Base-by-base conservation (phyloP, 2,329 filamentous ascomycete species). In the Claviceps citrina region DNA sequence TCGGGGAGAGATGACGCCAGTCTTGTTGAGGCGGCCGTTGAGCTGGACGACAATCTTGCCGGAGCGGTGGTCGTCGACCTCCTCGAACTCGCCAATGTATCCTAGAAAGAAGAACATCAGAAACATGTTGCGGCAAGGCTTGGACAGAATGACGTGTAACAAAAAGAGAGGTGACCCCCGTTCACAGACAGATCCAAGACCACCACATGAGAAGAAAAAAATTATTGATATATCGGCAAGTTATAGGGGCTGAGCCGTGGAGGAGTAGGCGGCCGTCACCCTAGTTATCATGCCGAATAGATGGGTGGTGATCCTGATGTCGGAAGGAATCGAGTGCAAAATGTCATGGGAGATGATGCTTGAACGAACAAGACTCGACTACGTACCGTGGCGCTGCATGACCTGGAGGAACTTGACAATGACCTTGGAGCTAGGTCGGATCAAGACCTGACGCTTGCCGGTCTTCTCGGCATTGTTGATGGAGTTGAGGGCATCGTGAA, bases 391-490 rank as follows among this genome's bases (percentile, higher is more conserved):
- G 70, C 84, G 85, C 76, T 98, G 91, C 91, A 98, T 98, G 67
- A 96, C 89, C 64, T 76, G 76, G 64, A 98, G 76, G 81, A 96
- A 98, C 79, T 96, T 96, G 76, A 93, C 73, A 61, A 98, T 98
- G 76, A 98, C 91, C 84, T 98, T 98, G 69, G 91, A 96, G 67
- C 78, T 83, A 58, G 93, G 91, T 61, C 87, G 81, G 77, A 98
- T 95, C 67, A 98, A 63, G 64, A 96, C 91, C 75, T 98, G 91
- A 64, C 91, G 87, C 83, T 96, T 96, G 73, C 91, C 91, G 58
- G 84, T 76, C 83, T 98, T 96, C 80, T 98, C 93, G 76, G 91
- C 91, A 70, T 98, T 98, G 86, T 98, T 98, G 82, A 98, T 96
- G 75, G 79, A 76, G 68, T 94, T 94, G 62, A 95, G 83, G 65